These are phyloP conservation scores for Neonectria punicea DNA, from an alignment of 2,329 filamentous ascomycete genomes.

Conservation along the genomic window DNA sequence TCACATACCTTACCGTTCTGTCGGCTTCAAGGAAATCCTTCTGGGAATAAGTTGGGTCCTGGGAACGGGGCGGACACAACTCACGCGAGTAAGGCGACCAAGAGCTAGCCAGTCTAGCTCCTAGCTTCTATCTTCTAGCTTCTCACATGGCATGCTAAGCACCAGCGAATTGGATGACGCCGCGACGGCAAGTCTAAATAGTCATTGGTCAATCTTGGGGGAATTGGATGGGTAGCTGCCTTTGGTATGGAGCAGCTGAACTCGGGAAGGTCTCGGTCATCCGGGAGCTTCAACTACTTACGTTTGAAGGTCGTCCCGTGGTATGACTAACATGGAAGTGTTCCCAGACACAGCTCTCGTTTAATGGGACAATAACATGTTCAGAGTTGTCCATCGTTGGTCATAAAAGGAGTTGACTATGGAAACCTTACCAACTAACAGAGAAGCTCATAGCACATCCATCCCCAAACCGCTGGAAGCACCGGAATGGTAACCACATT, in stretches of 20 bases:
- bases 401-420: constrained; percentile 4
- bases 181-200: background rate
- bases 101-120: constrained; percentile 3
- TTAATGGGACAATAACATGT: background rate
- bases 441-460: background rate
- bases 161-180: background rate
- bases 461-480: background rate
- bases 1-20: background rate
- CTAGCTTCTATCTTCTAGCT: constrained; percentile 9
- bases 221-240: background rate
- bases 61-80: background rate
- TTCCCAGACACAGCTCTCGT: background rate
- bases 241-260: background rate
- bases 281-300: background rate
- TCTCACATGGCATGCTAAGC: constrained; percentile 1
- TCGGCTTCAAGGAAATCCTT: background rate
- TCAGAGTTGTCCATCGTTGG: background rate
- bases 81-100: constrained; percentile 16
- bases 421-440: background rate
- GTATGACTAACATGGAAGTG: background rate
- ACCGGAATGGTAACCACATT: background rate
- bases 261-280: background rate
- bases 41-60: background rate
- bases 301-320: background rate
- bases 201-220: background rate